These are phyloP conservation scores for Fusarium sp. DNA, from an alignment of 2,329 filamentous ascomycete species.

Conservation along the genomic window DNA sequence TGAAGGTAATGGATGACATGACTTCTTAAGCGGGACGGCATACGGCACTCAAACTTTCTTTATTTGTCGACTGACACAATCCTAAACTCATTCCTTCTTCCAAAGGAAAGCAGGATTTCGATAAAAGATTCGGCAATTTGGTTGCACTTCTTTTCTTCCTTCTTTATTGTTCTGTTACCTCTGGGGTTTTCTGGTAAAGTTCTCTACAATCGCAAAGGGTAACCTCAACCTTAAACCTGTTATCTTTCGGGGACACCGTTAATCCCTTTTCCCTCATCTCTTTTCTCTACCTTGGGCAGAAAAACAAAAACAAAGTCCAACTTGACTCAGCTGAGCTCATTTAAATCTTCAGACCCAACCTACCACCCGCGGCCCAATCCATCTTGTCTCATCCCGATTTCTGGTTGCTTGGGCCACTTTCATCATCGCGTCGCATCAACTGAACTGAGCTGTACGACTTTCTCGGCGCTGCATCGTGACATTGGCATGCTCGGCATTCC, in stretches of 20 bases:
- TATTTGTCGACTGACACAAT: conserved; percentile 3
- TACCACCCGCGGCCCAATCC: conserved; percentile 21
- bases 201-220: conserved; percentile 30
- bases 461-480: conserved; percentile 41
- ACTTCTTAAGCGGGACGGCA: conserved; percentile 16
- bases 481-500: conserved; percentile 52
- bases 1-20: conserved; percentile 22
- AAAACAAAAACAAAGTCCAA: conserved; percentile 26
- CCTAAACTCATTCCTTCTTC: conserved; percentile 14
- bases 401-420: conserved; percentile 29
- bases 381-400: conserved; percentile 18
- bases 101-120: background rate
- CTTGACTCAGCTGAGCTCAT: conserved; percentile 25
- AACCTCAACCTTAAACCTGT: conserved; percentile 17
- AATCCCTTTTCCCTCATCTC: conserved; percentile 24
- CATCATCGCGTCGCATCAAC: conserved; percentile 36
- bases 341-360: conserved; percentile 28
- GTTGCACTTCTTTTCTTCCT: conserved; percentile 16
- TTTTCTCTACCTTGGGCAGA: conserved; percentile 12
- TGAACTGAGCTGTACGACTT: conserved; percentile 27
- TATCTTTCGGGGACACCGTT: conserved; percentile 25
- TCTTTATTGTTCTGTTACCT: background rate
- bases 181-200: conserved; percentile 30
- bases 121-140: conserved; percentile 10
- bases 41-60: conserved; percentile 25